These are phyloP conservation scores for Neopestalotiopsis rosae DNA, from an alignment of 2,329 filamentous ascomycete species.

Conservation along the genomic window DNA sequence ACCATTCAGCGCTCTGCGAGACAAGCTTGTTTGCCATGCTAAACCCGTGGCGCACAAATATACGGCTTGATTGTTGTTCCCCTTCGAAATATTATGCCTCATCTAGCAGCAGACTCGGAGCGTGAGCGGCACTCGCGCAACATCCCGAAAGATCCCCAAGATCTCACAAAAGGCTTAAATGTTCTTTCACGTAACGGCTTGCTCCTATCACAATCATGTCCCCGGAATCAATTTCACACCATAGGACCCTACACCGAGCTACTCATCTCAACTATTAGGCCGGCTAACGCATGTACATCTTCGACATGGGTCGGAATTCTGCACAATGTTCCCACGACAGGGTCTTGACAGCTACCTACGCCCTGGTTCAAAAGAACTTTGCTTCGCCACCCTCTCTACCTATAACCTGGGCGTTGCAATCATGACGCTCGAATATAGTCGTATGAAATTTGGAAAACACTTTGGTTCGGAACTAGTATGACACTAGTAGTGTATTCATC, in stretches of 20 bases:
- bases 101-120: not conserved
- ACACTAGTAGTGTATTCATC: not conserved
- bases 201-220: not conserved
- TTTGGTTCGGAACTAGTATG: not conserved
- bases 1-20: constrained; percentile 7
- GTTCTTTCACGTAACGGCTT: not conserved
- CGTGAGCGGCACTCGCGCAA: not conserved
- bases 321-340: not conserved
- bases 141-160: not conserved
- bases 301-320: not conserved
- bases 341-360: not conserved
- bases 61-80: not conserved
- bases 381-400: not conserved
- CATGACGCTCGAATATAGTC: not conserved
- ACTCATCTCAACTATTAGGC: not conserved
- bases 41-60: not conserved
- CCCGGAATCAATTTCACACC: not conserved
- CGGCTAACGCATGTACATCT: not conserved
- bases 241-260: not conserved
- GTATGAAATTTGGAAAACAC: not conserved
- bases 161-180: not conserved
- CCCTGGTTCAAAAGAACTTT: not conserved
- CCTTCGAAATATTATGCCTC: not conserved
- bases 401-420: not conserved
- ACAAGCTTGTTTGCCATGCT: not conserved